Conservation (phyloP, 805 yeast species). For the Myxozyma neglecta region DNA sequence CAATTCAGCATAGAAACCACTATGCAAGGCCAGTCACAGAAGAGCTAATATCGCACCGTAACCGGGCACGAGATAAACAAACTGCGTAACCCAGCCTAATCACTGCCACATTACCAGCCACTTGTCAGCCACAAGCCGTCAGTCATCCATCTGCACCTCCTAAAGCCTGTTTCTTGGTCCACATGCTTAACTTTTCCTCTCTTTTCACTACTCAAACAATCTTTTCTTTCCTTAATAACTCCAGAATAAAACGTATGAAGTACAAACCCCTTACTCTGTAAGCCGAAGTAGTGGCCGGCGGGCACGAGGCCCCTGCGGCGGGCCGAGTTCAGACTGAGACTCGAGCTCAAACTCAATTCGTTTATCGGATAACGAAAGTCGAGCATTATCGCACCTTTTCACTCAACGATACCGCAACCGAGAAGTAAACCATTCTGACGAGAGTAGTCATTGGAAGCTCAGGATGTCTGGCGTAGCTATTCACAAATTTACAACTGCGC, state of each 20-base stretch:
- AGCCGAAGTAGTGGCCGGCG: not conserved
- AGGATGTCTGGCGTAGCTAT: conserved; percentile 29
- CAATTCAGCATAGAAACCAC: no score
- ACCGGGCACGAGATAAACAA: conserved; percentile 9
- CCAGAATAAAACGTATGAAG: not conserved
- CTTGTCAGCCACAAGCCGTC: not conserved
- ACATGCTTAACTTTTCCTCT: not conserved
- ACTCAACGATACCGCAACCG: not conserved
- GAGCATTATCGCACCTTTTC: not conserved
- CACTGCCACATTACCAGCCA: conserved; percentile 1
- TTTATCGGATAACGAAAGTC: not conserved
- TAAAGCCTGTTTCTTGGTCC: not conserved
- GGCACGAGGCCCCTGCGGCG: not conserved
- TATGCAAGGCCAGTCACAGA: no score
- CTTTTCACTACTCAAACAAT: not conserved
- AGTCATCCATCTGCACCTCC: not conserved
- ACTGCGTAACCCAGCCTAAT: not conserved
- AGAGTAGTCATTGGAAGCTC: not conserved
- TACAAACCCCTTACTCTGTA: not conserved
- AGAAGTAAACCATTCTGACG: not conserved
- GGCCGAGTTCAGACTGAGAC: not conserved
- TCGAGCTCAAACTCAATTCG: not conserved
- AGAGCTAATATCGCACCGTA: no score
- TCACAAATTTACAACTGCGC: conserved; percentile 25
- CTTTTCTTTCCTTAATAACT: not conserved